These are phyloP conservation scores for Backusella tuberculispora DNA, from an alignment of 192 early-diverging fungal genomes.

Conservation along the genomic window DNA sequence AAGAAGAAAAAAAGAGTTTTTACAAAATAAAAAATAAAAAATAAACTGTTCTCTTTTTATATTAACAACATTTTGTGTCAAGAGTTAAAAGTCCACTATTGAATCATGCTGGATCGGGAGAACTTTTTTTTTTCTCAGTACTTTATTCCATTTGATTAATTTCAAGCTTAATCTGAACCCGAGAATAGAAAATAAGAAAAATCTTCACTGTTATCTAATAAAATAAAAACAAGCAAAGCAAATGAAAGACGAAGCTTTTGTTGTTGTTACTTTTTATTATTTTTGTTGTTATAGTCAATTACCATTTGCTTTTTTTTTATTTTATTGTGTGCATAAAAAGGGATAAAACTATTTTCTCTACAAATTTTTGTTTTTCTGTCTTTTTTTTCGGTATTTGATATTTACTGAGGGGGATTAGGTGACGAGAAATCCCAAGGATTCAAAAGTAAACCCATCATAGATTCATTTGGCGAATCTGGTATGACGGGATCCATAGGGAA, in stretches of 20 bases:
- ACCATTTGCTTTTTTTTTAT: too few relatives aligned
- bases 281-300: too few relatives aligned
- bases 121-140: neutral
- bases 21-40: neutral
- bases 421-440: constrained; percentile 10
- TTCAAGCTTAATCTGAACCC: neutral
- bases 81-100: constrained; percentile 5
- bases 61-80: neutral
- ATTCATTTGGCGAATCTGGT: constrained; percentile 20
- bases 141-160: constrained; percentile 1
- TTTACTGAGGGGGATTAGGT: neutral
- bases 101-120: neutral
- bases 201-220: too few relatives aligned
- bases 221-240: too few relatives aligned
- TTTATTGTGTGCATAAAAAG: too few relatives aligned
- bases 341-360: too few relatives aligned
- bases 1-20: neutral
- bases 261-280: too few relatives aligned
- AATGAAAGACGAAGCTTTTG: too few relatives aligned
- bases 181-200: constrained; percentile 7
- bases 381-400: neutral
- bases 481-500: constrained; percentile 22
- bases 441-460: constrained; percentile 31
- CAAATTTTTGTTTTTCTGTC: neutral
- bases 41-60: neutral